phyloP scores from a whole-genome alignment of 2,329 filamentous ascomycete species.

The Fusarium goolgardi region DNA sequence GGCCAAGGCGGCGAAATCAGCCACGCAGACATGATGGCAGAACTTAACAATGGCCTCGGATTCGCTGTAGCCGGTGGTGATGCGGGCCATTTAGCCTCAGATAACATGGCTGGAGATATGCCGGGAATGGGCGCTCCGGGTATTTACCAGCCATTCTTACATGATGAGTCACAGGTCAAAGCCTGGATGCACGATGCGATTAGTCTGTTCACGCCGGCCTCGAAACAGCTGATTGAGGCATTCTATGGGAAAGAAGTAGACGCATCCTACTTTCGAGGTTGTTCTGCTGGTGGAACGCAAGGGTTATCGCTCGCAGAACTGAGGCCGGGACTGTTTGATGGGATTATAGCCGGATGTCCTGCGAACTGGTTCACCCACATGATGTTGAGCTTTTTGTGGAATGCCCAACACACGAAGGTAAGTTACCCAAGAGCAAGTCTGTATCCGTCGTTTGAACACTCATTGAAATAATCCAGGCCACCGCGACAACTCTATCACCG shows the following conservation, averaged over 20 bases:
- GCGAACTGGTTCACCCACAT: background rate
- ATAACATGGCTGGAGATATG: background rate
- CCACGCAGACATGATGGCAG: background rate
- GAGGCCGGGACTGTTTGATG: background rate
- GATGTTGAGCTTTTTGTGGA: background rate
- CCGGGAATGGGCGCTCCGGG: conserved; percentile 1
- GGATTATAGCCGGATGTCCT: background rate
- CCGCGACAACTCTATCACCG: background rate
- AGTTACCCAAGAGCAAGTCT: background rate
- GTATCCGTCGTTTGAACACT: background rate
- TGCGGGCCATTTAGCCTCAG: conserved; percentile 3
- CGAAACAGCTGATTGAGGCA: background rate
- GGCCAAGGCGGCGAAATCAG: background rate
- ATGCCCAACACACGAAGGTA: background rate
- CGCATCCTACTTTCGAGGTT: background rate
- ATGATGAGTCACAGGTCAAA: background rate
- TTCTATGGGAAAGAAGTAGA: background rate
- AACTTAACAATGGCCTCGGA: background rate
- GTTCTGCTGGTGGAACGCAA: background rate
- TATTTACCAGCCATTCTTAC: background rate
- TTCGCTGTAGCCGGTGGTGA: background rate
- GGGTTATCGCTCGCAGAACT: background rate
- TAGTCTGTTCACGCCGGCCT: background rate
- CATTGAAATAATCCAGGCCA: accelerated
- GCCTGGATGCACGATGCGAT: background rate